These are phyloP conservation scores for Euphorbia lathyris DNA, from an alignment of 345 rosid species.

Conservation along the genomic window DNA sequence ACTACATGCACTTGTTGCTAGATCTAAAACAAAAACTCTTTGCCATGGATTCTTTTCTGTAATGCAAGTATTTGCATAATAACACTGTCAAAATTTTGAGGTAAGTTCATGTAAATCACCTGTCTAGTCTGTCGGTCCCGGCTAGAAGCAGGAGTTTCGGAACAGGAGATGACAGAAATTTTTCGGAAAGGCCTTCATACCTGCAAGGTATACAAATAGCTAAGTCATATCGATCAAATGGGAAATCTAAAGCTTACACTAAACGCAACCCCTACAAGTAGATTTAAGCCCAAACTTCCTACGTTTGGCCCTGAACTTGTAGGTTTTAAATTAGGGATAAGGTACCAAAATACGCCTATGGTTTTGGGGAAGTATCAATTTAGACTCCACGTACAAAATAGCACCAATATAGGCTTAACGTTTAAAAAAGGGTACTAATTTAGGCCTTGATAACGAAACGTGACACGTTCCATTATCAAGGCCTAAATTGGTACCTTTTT, in stretches of 20 bases:
- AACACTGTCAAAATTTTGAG: background rate
- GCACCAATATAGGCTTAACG: no score
- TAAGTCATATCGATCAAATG: constrained; percentile 1
- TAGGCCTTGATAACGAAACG: no score
- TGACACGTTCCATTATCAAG: no score
- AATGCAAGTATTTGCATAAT: background rate
- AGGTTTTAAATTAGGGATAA: background rate
- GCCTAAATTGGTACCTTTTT: no score
- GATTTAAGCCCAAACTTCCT: background rate
- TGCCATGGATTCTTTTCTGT: background rate
- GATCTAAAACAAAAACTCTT: background rate
- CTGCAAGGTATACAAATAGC: constrained; percentile 37
- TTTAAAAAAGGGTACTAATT: no score
- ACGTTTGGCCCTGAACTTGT: background rate
- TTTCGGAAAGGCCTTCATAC: constrained; percentile 96
- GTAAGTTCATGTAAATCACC: constrained; percentile 33
- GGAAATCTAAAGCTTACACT: background rate
- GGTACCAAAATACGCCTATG: no score
- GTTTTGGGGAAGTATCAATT: no score
- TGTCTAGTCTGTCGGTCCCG: constrained; percentile 88
- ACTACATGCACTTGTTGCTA: background rate
- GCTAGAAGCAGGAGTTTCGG: constrained; percentile 89
- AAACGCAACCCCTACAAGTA: background rate
- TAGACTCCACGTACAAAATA: no score
- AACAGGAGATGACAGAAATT: constrained; percentile 73